Base-by-base conservation (phyloP, 768 basidiomycete species). In the Boletales sp. region DNA sequence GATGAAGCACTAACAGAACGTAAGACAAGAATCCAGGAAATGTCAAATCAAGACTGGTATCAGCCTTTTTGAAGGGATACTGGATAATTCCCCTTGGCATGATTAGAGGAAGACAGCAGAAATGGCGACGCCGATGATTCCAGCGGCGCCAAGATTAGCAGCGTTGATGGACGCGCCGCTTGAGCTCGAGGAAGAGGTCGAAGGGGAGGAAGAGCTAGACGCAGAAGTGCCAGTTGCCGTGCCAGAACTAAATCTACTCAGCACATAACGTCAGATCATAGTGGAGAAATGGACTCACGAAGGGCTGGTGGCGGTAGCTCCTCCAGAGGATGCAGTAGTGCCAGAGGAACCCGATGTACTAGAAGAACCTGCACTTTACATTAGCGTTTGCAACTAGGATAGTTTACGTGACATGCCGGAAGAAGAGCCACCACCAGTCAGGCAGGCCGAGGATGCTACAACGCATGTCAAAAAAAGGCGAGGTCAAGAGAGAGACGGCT, bases 91-190 rank as follows among this genome's bases (percentile, higher is more conserved):
- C 25, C 39, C 7, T 12, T 11, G 11, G 15, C 35, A n/a, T 19
- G 1, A 38, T 69, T 61, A 78, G 35, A 69, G 63, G 40, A 76
- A 58, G 47, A 77, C 49, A 39, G 69, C 76, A 46, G 63, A 74
- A 31, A 71, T 53, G n/a, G 62, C 65, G 6, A 61, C 74, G 41
- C 65, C 67, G 41, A 54, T 49, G 12, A 62, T 32, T 46, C 73
- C 82, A 39, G 75, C 70, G 41, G 72, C 54, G 37, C 73, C 76
- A 43, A 77, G 72, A 32, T 71, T 76, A 42, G 77, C 59, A 42
- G 67, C 48, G 14, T 74, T 75, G 45, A 70, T 69, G 41, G 74
- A 63, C 30, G 79, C 80, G 12, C 70, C 62, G 10, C 43, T 43
- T 15, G 48, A 48, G 4, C 40, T 32, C 17, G 48, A 43, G 40